These are phyloP conservation scores for Handroanthus guayacan DNA, from an alignment of 257 asterid species.

Conservation along the genomic window DNA sequence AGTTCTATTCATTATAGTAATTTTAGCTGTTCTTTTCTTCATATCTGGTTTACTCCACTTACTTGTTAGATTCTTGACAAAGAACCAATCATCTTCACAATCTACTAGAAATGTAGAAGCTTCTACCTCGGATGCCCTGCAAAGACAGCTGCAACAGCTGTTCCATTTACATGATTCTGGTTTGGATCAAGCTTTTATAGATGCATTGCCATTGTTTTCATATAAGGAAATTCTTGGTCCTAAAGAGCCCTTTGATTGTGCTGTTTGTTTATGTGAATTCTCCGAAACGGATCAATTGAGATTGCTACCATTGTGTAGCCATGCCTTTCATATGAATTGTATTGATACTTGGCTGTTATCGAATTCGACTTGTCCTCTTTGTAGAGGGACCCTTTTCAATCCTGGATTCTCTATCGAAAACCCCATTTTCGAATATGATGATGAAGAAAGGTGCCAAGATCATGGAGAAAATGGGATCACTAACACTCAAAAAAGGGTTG, in stretches of 20 bases:
- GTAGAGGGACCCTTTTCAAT: conserved; percentile 49
- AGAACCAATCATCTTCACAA: conserved; percentile 36
- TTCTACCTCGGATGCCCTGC: conserved; percentile 49
- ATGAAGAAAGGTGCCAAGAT: conserved; percentile 30
- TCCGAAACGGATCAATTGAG: conserved; percentile 48
- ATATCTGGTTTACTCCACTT: conserved; percentile 50
- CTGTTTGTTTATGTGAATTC: conserved; percentile 63
- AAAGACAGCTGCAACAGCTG: conserved; percentile 63
- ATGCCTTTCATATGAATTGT: conserved; percentile 60
- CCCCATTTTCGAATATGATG: conserved; percentile 45
- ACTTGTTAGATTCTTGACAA: conserved; percentile 49
- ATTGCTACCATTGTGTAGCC: conserved; percentile 57
- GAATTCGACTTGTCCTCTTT: conserved; percentile 59
- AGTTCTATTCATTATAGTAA: conserved; percentile 46
- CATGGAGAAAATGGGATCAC: conserved; percentile 36
- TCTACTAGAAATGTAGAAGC: conserved; percentile 37
- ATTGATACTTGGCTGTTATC: conserved; percentile 64
- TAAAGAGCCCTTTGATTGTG: conserved; percentile 58
- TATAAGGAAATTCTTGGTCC: conserved; percentile 56
- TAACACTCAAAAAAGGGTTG: conserved; percentile 34
- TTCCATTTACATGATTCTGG: conserved; percentile 60
- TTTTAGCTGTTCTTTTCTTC: conserved; percentile 50
- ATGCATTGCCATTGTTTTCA: conserved; percentile 56
- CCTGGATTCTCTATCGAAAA: conserved; percentile 38
- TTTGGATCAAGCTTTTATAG: conserved; percentile 59